Base-by-base conservation (phyloP, 2,329 filamentous ascomycete species). In the Endoconidiophora polonica region DNA sequence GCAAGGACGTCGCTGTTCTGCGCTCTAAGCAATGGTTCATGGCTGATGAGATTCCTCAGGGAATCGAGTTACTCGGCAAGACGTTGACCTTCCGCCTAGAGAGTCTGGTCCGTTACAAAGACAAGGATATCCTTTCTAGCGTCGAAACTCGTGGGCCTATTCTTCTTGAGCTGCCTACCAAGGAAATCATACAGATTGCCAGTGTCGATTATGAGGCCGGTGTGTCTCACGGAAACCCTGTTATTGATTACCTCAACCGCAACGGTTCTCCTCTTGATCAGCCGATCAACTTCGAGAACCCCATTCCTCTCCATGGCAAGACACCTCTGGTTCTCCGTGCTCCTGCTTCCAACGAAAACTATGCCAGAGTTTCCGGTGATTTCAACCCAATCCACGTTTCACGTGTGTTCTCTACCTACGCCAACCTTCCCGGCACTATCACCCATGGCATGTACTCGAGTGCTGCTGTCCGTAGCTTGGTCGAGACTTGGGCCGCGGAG, bases 361-460 rank as follows among this genome's bases (percentile, higher is more conserved):
- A 98, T 61, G 93, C 91, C 55, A 85, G 87, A 57, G 91, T 98
- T 16, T 98, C 93, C 47, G 91, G 91, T 44, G 91, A 98, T 64
- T 98, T 87, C 76, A 98, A 98, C 67, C 91, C 91, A 22, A 98
- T 98, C 55, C 91, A 98, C 72, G 91, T 98, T 42, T 95, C 91
- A 10, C 83, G 91, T 51, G 86, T 95, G 50, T 98, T 98, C 68
- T 85, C 91, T 29, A 86, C 79, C 67, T 98, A 96, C 60, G 93
- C 91, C 63, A 91, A 88, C 64, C 74, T 98, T 14, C 88, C 88
- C 1, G 93, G 91, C 46, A 98, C 91, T 42, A 98, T 98, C 61
- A 98, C 91, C 1, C 91, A 98, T 63, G 91, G 91, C 63, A 98
- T 98, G 91, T 98, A 96, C 73, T 93, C 90, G 1, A 96, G 90